phyloP scores from a whole-genome alignment of 768 basidiomycete genomes.

The Lyophyllum decastes region DNA sequence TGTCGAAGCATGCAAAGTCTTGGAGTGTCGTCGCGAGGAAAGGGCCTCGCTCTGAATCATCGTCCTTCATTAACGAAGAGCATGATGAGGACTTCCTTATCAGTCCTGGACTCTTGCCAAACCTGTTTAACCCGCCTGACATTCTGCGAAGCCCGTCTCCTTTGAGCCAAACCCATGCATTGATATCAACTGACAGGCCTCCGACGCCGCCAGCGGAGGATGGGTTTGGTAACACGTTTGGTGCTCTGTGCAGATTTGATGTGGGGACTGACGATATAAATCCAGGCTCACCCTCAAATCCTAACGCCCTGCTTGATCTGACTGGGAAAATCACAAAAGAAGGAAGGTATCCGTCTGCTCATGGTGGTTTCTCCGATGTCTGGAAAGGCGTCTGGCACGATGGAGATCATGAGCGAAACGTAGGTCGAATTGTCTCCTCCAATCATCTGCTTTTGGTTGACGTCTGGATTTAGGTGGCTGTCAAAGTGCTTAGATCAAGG shows the following conservation, averaged over 20 bases:
- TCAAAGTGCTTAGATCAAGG: slow-evolving; percentile 39
- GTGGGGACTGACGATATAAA: not conserved
- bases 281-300: slow-evolving; percentile 1
- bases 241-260: not conserved
- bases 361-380: slow-evolving; percentile 47
- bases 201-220: slow-evolving; percentile 11
- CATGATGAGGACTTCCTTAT: slow-evolving; percentile 26
- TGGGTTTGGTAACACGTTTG: not conserved
- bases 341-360: slow-evolving; percentile 35
- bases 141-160: slow-evolving; percentile 13
- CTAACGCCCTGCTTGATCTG: slow-evolving; percentile 26
- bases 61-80: slow-evolving; percentile 32
- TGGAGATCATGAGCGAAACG: slow-evolving; percentile 17
- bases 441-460: not conserved
- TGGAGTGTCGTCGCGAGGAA: slow-evolving; percentile 43
- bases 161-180: slow-evolving; percentile 4
- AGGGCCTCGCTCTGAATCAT: slow-evolving; percentile 36
- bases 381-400: slow-evolving; percentile 39
- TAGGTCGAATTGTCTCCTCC: slow-evolving; percentile 7
- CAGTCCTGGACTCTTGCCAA: slow-evolving; percentile 38
- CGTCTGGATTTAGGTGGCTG: slow-evolving; percentile 27
- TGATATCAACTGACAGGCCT: slow-evolving; percentile 4
- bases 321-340: slow-evolving; percentile 31
- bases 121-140: slow-evolving; percentile 23
- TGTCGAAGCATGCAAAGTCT: slow-evolving; percentile 28